These are phyloP conservation scores for Codiaeum variegatum DNA, from an alignment of 441 rosid species.

Conservation along the genomic window DNA sequence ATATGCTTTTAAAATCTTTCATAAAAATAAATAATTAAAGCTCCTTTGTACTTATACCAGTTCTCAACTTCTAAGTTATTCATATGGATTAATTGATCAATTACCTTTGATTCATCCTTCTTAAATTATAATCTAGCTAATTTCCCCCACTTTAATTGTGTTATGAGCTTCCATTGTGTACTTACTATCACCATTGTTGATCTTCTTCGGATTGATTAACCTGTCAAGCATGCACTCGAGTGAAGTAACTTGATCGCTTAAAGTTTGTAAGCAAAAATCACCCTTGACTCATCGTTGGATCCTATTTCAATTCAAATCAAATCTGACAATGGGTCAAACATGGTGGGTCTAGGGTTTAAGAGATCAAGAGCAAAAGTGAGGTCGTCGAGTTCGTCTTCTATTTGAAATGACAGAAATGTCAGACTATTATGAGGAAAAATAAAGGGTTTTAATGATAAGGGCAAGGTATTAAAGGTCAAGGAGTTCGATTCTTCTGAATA, in stretches of 20 bases:
- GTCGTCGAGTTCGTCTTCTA: constrained; percentile 35
- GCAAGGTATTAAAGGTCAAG: constrained; percentile 49
- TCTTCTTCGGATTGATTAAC: constrained; percentile 33
- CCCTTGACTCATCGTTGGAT: constrained; percentile 37
- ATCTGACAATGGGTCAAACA: constrained; percentile 52
- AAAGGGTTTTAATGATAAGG: constrained; percentile 35
- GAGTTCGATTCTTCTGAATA: constrained; percentile 50
- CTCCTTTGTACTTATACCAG: too few relatives aligned
- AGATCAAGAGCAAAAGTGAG: constrained; percentile 40
- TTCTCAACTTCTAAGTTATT: too few relatives aligned
- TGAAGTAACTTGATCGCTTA: constrained; percentile 55
- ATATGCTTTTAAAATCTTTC: too few relatives aligned
- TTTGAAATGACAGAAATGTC: constrained; percentile 38
- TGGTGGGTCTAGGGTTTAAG: constrained; percentile 26
- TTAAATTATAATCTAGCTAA: too few relatives aligned
- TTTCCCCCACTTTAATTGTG: too few relatives aligned
- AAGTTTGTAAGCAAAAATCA: constrained; percentile 40
- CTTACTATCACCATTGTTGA: constrained; percentile 51
- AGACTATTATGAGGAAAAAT: constrained; percentile 35
- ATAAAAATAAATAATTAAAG: too few relatives aligned
- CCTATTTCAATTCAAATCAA: constrained; percentile 51
- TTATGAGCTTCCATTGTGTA: too few relatives aligned
- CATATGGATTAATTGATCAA: too few relatives aligned
- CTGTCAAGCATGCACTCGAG: constrained; percentile 70
- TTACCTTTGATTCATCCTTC: too few relatives aligned